Evolutionary conservation across 257 asterid genomes (phyloP).

Genomic region (Petunia axillaris): DNA sequence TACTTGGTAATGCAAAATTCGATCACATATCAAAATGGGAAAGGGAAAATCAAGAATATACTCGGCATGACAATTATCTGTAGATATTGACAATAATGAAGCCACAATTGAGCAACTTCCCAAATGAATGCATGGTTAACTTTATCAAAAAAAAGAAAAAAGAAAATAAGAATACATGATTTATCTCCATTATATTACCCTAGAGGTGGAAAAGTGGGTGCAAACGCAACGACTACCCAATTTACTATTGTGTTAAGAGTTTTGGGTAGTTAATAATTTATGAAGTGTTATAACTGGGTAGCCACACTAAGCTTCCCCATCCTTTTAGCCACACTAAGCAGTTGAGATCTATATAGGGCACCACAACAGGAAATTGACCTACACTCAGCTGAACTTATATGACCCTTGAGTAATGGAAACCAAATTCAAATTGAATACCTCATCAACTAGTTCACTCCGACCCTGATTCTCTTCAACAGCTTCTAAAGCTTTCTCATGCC

Average conservation of each 20-base stretch:
- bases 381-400: constrained; percentile 7
- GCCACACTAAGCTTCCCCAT: background rate
- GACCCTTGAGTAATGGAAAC: constrained; percentile 14
- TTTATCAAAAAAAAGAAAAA: too few species aligned
- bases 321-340: background rate
- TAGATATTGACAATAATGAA: background rate
- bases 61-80: background rate
- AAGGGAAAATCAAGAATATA: background rate
- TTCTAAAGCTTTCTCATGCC: constrained; percentile 95
- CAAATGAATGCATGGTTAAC: background rate
- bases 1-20: background rate
- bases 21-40: background rate
- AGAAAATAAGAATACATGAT: background rate
- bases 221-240: constrained; percentile 8
- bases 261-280: constrained; percentile 19
- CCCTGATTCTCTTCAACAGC: constrained; percentile 98
- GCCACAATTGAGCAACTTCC: constrained; percentile 13
- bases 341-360: constrained; percentile 6
- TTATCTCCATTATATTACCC: background rate
- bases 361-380: constrained; percentile 8
- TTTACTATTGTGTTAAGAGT: background rate
- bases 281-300: background rate
- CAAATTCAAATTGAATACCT: constrained; percentile 52
- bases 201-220: background rate
- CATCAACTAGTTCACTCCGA: constrained; percentile 92